phyloP scores from a whole-genome alignment of 2,329 filamentous ascomycete genomes.

The Mariannaea elegans region DNA sequence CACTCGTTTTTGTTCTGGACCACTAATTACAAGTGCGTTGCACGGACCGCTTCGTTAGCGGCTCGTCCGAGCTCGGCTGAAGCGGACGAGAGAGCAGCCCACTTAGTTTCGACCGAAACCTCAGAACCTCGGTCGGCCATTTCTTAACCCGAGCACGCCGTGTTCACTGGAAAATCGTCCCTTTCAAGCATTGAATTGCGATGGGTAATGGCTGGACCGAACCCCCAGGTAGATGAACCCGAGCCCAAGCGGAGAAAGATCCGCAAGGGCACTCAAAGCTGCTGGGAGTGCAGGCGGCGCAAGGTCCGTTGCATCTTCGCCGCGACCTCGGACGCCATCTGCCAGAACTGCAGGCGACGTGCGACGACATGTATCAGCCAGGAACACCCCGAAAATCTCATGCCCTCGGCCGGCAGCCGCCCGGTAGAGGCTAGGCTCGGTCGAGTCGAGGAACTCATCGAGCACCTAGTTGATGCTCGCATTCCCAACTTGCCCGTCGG shows the following conservation, averaged over 20 bases:
- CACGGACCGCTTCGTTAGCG: too few species aligned
- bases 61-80: too few species aligned
- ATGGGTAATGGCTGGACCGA: too few species aligned
- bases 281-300: conserved; percentile 23
- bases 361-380: conserved; percentile 12
- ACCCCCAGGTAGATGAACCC: too few species aligned
- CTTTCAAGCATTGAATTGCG: too few species aligned
- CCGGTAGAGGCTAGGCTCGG: neutral
- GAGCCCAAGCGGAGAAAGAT: conserved; percentile 8
- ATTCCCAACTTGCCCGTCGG: neutral
- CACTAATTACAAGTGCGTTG: too few species aligned
- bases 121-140: too few species aligned
- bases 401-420: neutral
- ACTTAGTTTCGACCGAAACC: too few species aligned
- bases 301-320: conserved; percentile 12
- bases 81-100: too few species aligned
- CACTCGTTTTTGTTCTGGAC: too few species aligned
- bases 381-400: neutral
- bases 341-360: conserved; percentile 3
- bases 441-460: neutral
- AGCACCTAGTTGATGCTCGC: neutral
- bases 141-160: too few species aligned
- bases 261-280: conserved; percentile 14
- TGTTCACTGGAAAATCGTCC: too few species aligned
- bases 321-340: neutral